Evolutionary conservation across 495 filamentous ascomycete genomes (phyloP).

Genomic region (Penicillium waksmanii): DNA sequence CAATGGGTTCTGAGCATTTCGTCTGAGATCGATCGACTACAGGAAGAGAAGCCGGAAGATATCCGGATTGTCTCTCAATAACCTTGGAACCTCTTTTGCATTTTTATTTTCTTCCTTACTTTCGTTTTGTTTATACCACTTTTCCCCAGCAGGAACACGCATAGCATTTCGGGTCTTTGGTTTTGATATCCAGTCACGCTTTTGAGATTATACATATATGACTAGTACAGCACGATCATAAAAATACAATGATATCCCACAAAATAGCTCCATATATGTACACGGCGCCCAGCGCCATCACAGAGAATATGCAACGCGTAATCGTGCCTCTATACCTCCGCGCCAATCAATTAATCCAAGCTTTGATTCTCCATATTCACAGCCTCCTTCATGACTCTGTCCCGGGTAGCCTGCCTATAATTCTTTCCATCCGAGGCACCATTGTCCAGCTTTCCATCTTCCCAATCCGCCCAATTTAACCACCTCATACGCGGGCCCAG

Average conservation of each 20-base stretch:
- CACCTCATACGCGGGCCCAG: constrained; percentile 61
- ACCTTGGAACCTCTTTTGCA: constrained; percentile 3
- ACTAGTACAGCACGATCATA: constrained; percentile 6
- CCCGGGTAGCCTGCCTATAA: constrained; percentile 46
- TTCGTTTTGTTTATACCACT: not conserved
- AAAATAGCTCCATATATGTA: constrained; percentile 12
- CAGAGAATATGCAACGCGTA: not conserved
- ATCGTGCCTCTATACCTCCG: not conserved
- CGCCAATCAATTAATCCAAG: constrained; percentile 22
- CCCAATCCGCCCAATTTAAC: constrained; percentile 49
- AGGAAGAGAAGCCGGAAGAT: constrained; percentile 58
- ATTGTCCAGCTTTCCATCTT: constrained; percentile 31
- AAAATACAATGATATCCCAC: constrained; percentile 30
- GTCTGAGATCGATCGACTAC: constrained; percentile 73
- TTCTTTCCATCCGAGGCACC: constrained; percentile 30
- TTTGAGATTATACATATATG: constrained; percentile 8
- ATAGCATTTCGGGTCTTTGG: constrained; percentile 14
- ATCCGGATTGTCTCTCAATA: constrained; percentile 57
- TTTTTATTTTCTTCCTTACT: constrained; percentile 4
- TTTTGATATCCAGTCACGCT: not conserved
- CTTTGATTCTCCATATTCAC: constrained; percentile 41
- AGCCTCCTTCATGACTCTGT: constrained; percentile 43
- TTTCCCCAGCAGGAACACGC: constrained; percentile 1
- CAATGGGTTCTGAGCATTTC: constrained; percentile 75
- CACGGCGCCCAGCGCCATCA: constrained; percentile 5